phyloP scores from a whole-genome alignment of 192 early-diverging fungal genomes.

The Phlyctochytrium arcticum region DNA sequence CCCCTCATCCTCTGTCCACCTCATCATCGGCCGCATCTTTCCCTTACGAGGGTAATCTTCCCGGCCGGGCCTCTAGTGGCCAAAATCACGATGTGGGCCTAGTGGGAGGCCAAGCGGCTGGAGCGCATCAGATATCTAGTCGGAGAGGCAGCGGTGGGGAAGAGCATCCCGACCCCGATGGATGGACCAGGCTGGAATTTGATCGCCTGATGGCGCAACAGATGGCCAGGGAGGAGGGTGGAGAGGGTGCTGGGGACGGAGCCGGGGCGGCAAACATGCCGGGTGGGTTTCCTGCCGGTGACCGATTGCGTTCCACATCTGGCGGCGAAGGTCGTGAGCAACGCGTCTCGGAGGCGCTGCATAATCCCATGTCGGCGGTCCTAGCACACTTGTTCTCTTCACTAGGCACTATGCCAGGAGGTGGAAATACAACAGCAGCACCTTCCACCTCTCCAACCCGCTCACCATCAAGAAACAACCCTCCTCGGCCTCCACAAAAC shows the following conservation, averaged over 20 bases:
- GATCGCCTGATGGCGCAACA: background rate
- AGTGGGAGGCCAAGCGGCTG: too few species aligned
- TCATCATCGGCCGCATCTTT: background rate
- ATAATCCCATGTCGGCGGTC: constrained; percentile 2
- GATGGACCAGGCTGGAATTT: background rate
- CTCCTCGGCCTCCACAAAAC: too few species aligned
- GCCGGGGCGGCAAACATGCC: background rate
- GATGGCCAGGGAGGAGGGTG: background rate
- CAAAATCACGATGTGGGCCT: background rate
- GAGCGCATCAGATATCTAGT: background rate
- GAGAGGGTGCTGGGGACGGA: background rate
- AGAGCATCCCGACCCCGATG: background rate
- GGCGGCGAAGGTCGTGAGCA: background rate
- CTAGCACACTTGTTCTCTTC: background rate
- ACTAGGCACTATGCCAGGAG: background rate
- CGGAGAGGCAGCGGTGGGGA: background rate
- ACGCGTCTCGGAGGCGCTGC: background rate
- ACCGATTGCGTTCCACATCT: background rate
- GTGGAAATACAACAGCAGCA: too few species aligned
- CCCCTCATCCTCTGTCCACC: background rate
- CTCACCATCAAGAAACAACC: too few species aligned
- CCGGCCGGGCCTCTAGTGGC: background rate
- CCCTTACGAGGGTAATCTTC: background rate
- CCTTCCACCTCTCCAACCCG: too few species aligned
- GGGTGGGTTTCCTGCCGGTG: background rate